Evolutionary conservation across 208 protist species (phyloP), one percentile per base, ranked within the genome.

Genomic region (Leptomonas pyrrhocoris): DNA sequence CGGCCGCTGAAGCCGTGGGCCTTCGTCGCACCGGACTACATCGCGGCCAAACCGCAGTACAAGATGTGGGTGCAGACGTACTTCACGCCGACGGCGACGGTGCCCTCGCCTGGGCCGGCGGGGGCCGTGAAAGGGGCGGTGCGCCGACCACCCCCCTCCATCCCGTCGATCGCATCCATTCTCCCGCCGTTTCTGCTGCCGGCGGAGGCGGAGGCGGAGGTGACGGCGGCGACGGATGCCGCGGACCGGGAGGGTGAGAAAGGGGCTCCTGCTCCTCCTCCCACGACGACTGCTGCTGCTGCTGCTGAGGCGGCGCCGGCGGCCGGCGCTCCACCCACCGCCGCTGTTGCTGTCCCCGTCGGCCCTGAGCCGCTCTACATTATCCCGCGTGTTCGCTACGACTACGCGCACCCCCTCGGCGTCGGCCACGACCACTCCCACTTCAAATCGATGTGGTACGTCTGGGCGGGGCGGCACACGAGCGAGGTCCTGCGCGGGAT

Each of bases 391-490:
- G 59, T 30, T 13, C 64, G 75, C 18, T 90, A 92, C 82, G 86
- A 94, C 74, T 90, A 85, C 56, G 54, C 62, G 49, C 85, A 92
- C 71, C 89, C 85, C 4, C 49, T 77, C 15, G 82, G 80, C 49
- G 84, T 77, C 19, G 84, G 81, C 40, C 68, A 92, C 36, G 86
- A 77, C 18, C 80, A 90, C 72, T 89, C 85, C 13, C 84, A 90
- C 77, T 92, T 94, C 72, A 79, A 84, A 34, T 90, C 85, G 18
- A 91, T 92, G 78, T 92, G 79, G 86, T 90, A 85, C 70, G 85
- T 94, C 19, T 90, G 82, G 80, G 66, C 76, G 2, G 85, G 84
- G 18, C 74, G 78, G 6, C 84, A 77, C 45, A 84, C 79, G 12
- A 48, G 40, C 49, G 85, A 89, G 66, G 83, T 91, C 46, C 23